Evolutionary conservation across 805 yeast species (phyloP).

Genomic region (Saturnispora halmiae): DNA sequence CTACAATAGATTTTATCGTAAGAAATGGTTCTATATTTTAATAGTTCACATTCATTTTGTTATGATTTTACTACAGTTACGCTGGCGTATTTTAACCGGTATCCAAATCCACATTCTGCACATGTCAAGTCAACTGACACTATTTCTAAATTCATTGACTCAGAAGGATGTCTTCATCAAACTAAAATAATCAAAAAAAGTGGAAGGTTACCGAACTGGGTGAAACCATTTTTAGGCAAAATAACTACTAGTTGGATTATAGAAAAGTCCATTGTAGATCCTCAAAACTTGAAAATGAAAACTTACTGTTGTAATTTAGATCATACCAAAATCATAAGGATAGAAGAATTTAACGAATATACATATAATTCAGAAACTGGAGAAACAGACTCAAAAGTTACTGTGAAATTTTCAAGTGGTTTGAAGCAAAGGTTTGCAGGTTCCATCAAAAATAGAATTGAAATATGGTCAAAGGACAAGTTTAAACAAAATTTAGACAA

Average conservation of each 20-base stretch:
- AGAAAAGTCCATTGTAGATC: slow-evolving; percentile 70
- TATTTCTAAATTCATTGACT: slow-evolving; percentile 48
- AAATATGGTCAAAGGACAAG: slow-evolving; percentile 66
- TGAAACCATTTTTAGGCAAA: slow-evolving; percentile 62
- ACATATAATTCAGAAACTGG: slow-evolving; percentile 21
- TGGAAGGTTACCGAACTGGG: slow-evolving; percentile 76
- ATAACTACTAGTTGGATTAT: slow-evolving; percentile 71
- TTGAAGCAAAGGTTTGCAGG: slow-evolving; percentile 35
- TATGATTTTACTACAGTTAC: slow-evolving; percentile 67
- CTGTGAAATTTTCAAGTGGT: slow-evolving; percentile 64
- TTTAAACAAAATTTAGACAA: slow-evolving; percentile 59
- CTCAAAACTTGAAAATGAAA: slow-evolving; percentile 40
- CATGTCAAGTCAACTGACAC: slow-evolving; percentile 85
- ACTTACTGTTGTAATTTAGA: slow-evolving; percentile 79
- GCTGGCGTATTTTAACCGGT: slow-evolving; percentile 65
- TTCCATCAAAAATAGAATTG: slow-evolving; percentile 67
- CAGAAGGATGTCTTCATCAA: slow-evolving; percentile 55
- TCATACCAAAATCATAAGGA: slow-evolving; percentile 65
- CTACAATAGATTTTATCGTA: too few species aligned
- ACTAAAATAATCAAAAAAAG: slow-evolving; percentile 68
- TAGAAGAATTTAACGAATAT: slow-evolving; percentile 69
- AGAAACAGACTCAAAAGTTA: slow-evolving; percentile 37
- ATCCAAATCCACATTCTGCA: slow-evolving; percentile 71
- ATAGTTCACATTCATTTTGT: slow-evolving; percentile 45
- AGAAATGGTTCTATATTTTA: slow-evolving; percentile 60